A percentile compares a stretch with the other conserved stretches of the same genome.
phyloP scores from a whole-genome alignment of 2,329 filamentous ascomycete species.

The Tolypocladium paradoxum region DNA sequence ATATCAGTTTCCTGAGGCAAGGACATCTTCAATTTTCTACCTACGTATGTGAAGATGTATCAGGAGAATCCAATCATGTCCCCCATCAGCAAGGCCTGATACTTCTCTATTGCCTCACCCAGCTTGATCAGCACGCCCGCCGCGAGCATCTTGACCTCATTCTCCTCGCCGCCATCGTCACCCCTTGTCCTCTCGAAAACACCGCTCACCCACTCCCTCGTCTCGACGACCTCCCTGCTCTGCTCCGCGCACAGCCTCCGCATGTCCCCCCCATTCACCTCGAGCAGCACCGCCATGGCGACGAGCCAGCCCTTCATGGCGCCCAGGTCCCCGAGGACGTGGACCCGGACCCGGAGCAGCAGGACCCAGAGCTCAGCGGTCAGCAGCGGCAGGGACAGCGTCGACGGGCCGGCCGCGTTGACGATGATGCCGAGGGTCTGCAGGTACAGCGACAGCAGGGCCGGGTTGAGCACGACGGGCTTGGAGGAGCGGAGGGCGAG shows the following conservation, averaged over 20 bases:
- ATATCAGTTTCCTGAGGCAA: background rate
- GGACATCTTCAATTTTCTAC: background rate
- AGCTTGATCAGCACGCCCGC: slow-evolving; percentile 69
- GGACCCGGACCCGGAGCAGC: slow-evolving; percentile 57
- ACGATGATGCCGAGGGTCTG: slow-evolving; percentile 79
- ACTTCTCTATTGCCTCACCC: slow-evolving; percentile 72
- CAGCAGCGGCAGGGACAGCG: slow-evolving; percentile 64
- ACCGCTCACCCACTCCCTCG: slow-evolving; percentile 70
- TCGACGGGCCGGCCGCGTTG: slow-evolving; percentile 73
- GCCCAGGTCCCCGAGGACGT: slow-evolving; percentile 47
- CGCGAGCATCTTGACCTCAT: slow-evolving; percentile 66
- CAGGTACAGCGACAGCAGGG: slow-evolving; percentile 68
- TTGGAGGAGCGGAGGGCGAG: slow-evolving; percentile 44
- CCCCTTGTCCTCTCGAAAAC: slow-evolving; percentile 57
- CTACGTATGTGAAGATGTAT: background rate
- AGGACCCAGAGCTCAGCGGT: slow-evolving; percentile 77
- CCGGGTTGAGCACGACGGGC: slow-evolving; percentile 57
- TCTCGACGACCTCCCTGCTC: slow-evolving; percentile 70
- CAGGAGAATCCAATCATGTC: slow-evolving; percentile 39
- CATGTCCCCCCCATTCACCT: slow-evolving; percentile 67
- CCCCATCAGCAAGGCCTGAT: slow-evolving; percentile 67
- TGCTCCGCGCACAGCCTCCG: slow-evolving; percentile 62
- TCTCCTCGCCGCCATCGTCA: slow-evolving; percentile 54
- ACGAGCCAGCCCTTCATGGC: slow-evolving; percentile 70
- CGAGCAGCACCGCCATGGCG: slow-evolving; percentile 66